Percentiles rank a stretch among this genome's conserved stretches.
These are phyloP conservation scores for Epichloe brachyelytri DNA, from an alignment of 2,329 filamentous ascomycete species.

Conservation along the genomic window DNA sequence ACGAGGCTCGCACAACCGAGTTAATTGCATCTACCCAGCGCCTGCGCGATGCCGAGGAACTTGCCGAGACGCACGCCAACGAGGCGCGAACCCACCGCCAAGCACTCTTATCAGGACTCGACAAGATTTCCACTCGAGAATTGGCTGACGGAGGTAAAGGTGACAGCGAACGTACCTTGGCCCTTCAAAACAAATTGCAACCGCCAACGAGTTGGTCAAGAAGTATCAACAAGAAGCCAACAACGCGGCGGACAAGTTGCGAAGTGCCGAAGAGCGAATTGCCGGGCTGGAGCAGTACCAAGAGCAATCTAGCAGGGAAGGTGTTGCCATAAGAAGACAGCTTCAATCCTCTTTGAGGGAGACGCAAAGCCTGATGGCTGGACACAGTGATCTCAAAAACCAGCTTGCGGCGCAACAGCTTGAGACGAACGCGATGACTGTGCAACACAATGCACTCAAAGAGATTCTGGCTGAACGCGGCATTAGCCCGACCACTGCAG, in stretches of 20 bases:
- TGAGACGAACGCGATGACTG: conserved; percentile 83
- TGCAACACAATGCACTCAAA: conserved; percentile 88
- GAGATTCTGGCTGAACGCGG: conserved; percentile 84
- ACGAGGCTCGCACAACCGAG: conserved; percentile 68
- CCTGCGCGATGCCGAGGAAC: conserved; percentile 72
- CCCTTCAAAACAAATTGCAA: conserved; percentile 68
- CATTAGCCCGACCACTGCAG: conserved; percentile 60
- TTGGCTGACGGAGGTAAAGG: conserved; percentile 31
- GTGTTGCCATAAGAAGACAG: conserved; percentile 77
- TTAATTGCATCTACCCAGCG: conserved; percentile 62
- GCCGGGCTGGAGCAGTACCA: conserved; percentile 94
- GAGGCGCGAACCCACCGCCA: conserved; percentile 79
- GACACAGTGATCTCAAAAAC: conserved; percentile 71
- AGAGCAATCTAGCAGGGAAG: conserved; percentile 90
- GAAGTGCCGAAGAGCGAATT: conserved; percentile 89
- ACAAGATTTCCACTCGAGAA: conserved; percentile 52
- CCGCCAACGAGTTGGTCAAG: conserved; percentile 67
- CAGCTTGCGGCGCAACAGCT: conserved; percentile 77
- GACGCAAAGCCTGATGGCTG: conserved; percentile 64
- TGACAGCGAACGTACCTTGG: conserved; percentile 52
- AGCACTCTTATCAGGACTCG: conserved; percentile 70
- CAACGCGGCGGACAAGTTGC: conserved; percentile 72
- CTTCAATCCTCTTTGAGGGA: conserved; percentile 77
- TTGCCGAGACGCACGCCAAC: conserved; percentile 73
- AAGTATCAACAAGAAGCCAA: conserved; percentile 87